A percentile compares a stretch with the other conserved stretches of the same genome.
These are phyloP conservation scores for Phytophthora crassamura DNA, from an alignment of 352 stramenopile species.

Conservation along the genomic window DNA sequence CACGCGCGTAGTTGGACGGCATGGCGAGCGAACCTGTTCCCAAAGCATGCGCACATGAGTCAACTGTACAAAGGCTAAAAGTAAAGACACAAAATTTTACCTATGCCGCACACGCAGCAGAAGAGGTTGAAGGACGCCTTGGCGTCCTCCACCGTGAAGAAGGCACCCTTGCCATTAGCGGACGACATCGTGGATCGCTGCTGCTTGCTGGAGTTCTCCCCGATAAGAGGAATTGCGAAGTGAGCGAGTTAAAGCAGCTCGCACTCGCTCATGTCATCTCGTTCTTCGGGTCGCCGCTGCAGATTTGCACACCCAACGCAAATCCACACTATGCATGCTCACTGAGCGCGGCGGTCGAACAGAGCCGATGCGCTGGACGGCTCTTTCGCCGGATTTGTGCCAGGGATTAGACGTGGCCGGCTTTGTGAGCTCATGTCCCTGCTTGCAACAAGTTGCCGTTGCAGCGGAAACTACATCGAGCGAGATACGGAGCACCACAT, in stretches of 20 bases:
- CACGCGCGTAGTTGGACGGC: conserved; percentile 52
- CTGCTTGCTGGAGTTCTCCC: conserved; percentile 27
- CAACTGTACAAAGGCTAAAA: no score
- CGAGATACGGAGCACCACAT: conserved; percentile 38
- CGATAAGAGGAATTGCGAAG: conserved; percentile 35
- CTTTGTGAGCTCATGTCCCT: conserved; percentile 35
- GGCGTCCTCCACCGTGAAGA: conserved; percentile 46
- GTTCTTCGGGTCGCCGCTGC: conserved; percentile 18
- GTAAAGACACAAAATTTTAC: no score
- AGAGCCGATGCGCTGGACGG: conserved; percentile 20
- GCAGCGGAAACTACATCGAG: conserved; percentile 21
- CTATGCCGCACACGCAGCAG: conserved; percentile 50
- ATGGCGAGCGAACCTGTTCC: no score
- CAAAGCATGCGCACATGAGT: no score
- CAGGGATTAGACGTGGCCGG: conserved; percentile 2
- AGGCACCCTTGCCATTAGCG: conserved; percentile 36
- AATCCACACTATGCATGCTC: conserved; percentile 8
- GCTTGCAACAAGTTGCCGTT: conserved; percentile 36
- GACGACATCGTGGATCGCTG: conserved; percentile 41
- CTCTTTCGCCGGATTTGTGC: conserved; percentile 26
- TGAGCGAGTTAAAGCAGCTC: conserved; percentile 31
- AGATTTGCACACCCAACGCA: no score
- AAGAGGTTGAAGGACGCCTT: conserved; percentile 58
- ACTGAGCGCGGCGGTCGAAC: conserved; percentile 20
- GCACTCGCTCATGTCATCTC: conserved; percentile 4